Conservation (phyloP, 2,329 filamentous ascomycete species). For the Penicillium hesseltinei region DNA sequence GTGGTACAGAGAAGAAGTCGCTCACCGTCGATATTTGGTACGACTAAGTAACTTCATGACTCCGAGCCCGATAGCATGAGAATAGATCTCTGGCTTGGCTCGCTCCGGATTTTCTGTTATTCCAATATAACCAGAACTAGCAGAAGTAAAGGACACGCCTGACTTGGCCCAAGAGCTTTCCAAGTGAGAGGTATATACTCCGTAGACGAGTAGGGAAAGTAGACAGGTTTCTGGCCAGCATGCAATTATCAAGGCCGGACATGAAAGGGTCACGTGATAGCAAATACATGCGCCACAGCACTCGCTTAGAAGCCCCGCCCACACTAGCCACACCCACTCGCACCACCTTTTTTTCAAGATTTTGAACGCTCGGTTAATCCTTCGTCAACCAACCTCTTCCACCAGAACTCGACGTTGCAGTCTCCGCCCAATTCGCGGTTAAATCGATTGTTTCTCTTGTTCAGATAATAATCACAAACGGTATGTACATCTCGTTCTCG, state of each 20-base stretch:
- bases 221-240: constrained; percentile 11
- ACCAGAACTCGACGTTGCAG: constrained; percentile 93
- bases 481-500: constrained; percentile 22
- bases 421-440: constrained; percentile 98
- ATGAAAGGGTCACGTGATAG: constrained; percentile 29
- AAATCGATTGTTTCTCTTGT: constrained; percentile 90
- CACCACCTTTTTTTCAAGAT: constrained; percentile 41
- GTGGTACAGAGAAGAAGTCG: constrained; percentile 16
- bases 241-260: constrained; percentile 16
- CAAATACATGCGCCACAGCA: constrained; percentile 26
- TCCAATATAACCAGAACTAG: not conserved
- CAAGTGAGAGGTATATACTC: not conserved
- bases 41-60: constrained; percentile 41
- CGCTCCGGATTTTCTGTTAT: not conserved
- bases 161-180: constrained; percentile 2
- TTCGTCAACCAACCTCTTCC: constrained; percentile 34
- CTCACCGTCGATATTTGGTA: constrained; percentile 42
- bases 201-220: constrained; percentile 1
- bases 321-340: constrained; percentile 37
- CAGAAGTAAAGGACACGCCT: not conserved
- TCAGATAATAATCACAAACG: constrained; percentile 36
- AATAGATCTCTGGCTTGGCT: constrained; percentile 12
- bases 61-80: constrained; percentile 30
- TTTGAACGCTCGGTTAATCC: constrained; percentile 27
- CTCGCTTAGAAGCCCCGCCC: constrained; percentile 39